A percentile compares a stretch with the other conserved stretches of the same genome.
phyloP scores from a whole-genome alignment of 2,329 filamentous ascomycete genomes.

The Sporothrix phasma region DNA sequence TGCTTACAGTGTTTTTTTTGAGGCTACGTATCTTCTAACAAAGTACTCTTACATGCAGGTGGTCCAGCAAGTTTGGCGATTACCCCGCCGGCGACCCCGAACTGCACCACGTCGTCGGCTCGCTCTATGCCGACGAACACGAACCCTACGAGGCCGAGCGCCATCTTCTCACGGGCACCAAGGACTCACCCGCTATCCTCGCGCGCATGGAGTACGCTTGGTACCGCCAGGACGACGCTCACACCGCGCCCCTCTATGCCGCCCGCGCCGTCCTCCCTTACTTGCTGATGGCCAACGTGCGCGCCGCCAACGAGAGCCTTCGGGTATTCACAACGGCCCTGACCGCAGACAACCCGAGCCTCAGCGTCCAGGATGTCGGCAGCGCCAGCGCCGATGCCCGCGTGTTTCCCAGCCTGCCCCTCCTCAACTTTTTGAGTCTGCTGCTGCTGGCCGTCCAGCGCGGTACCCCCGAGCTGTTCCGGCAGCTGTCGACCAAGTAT shows the following conservation, averaged over 20 bases:
- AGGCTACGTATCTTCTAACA: not conserved
- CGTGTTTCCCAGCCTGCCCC: conserved; percentile 82
- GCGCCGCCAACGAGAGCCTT: conserved; percentile 75
- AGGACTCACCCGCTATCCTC: conserved; percentile 73
- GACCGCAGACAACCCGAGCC: conserved; percentile 40
- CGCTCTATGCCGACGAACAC: conserved; percentile 83
- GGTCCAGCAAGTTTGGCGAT: conserved; percentile 78
- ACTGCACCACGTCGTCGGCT: conserved; percentile 83
- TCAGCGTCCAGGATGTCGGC: conserved; percentile 74
- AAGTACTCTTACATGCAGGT: conserved; percentile 35
- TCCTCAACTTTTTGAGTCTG: conserved; percentile 87
- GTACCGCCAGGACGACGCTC: conserved; percentile 82
- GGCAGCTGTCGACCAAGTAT: conserved; percentile 75
- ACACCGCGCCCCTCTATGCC: conserved; percentile 77
- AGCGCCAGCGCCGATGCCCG: conserved; percentile 62
- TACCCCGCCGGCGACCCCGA: conserved; percentile 89
- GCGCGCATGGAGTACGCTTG: conserved; percentile 81
- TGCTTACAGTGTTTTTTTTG: not conserved
- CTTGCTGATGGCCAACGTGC: conserved; percentile 79
- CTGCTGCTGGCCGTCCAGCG: conserved; percentile 76
- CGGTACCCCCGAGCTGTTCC: conserved; percentile 67
- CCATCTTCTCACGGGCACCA: conserved; percentile 80
- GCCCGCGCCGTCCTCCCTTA: conserved; percentile 85
- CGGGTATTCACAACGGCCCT: conserved; percentile 64
- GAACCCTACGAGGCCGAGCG: conserved; percentile 88